phyloP scores from a whole-genome alignment of 345 rosid species.

The Brassica nigra region DNA sequence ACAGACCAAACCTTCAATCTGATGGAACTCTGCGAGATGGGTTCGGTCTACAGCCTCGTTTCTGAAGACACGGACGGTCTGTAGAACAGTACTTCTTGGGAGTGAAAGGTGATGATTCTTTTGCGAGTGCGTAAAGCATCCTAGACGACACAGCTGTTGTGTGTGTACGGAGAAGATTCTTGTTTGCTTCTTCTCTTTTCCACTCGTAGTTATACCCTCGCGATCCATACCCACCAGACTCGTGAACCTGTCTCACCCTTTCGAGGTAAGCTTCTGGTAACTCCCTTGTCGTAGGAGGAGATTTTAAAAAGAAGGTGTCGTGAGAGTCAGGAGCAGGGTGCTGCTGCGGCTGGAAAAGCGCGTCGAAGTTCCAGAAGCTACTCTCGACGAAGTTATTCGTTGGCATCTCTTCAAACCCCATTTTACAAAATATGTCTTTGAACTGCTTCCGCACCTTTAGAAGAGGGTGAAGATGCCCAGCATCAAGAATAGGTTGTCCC shows the following conservation, averaged over 20 bases:
- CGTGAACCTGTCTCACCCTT: no score
- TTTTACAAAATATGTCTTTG: no score
- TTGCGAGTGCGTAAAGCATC: no score
- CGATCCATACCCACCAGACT: slow-evolving; percentile 59
- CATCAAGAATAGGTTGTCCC: slow-evolving; percentile 70
- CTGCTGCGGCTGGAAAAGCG: slow-evolving; percentile 92
- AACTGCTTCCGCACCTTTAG: no score
- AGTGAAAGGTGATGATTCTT: slow-evolving; percentile 44
- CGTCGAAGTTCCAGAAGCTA: slow-evolving; percentile 99
- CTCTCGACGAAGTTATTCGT: slow-evolving; percentile 37
- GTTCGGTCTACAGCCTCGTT: slow-evolving; percentile 93
- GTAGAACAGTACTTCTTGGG: slow-evolving; percentile 92
- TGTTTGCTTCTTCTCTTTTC: slow-evolving; percentile 51
- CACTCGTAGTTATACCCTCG: slow-evolving; percentile 92
- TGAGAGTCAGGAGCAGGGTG: slow-evolving; percentile 99
- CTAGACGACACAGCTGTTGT: no score
- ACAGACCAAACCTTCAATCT: slow-evolving; percentile 68
- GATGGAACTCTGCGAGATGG: slow-evolving; percentile 62
- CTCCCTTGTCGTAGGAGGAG: slow-evolving; percentile 71
- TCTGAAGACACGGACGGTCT: slow-evolving; percentile 7
- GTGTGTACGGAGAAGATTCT: slow-evolving; percentile 63
- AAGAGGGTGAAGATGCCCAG: slow-evolving; percentile 56
- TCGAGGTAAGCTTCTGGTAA: slow-evolving; percentile 85
- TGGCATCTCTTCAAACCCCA: no score
- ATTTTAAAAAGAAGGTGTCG: slow-evolving; percentile 85